Evolutionary conservation across 2,329 filamentous ascomycete genomes (phyloP), one percentile per base, ranked within the genome.

Genomic region (Scedosporium aurantiacum): DNA sequence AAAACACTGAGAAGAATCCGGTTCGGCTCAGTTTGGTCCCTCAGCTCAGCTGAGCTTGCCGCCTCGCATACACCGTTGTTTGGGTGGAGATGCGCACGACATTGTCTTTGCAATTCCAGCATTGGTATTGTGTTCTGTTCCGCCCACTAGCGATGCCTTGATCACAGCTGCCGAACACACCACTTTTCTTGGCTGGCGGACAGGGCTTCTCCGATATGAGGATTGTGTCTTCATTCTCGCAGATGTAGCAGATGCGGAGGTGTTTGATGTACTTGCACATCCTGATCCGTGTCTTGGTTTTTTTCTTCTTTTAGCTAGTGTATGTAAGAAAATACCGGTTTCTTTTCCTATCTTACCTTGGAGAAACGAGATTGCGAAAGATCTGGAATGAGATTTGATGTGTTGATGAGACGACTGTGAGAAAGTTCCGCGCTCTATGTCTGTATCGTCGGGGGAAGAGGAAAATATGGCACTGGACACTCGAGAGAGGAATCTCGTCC

Each of bases 211-310:
- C 73, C 2, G 73, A 74, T 27, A 75, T 74, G 27, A 75, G 69
- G 21, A 75, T 68, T 0, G 70, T 74, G 54, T 74, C 70, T 61
- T 72, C 68, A 54, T 65, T 64, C 55, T 66, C 66, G 64, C 73
- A 75, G 45, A 68, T 54, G 60, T 68, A 69, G 66, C 73, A 75
- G 60, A 68, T 66, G 56, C 72, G 69, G 52, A 73, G 64, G 64
- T 75, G 70, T 37, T 67, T 73, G 62, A 69, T 67, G 67, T 71
- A 74, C 66, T 70, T 73, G 67, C 73, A 75, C 74, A 74, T 75
- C 62, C 21, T 65, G 62, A 43, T 59, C 60, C 37, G 37, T 68
- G 64, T n/a, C 1, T 58, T 18, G 32, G 45, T 28, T 55, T 4
- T 6, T 4, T 23, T 52, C 18, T 52, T n/a, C n/a, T n/a, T 50